These are phyloP conservation scores for Hylodesmum podocarpum DNA, from an alignment of 306 rosid genomes.

Conservation along the genomic window DNA sequence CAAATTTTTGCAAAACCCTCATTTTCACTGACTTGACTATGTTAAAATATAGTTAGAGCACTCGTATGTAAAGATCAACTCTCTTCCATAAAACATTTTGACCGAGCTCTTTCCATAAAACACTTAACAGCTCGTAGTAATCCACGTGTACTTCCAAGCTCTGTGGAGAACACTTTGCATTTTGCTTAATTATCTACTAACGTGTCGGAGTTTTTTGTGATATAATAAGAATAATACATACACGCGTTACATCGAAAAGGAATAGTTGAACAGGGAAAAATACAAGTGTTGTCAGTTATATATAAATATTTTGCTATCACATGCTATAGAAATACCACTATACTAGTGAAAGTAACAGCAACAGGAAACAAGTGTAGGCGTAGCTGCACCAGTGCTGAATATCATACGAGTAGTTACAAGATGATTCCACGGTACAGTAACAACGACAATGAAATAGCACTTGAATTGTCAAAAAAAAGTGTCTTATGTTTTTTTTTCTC, in stretches of 20 bases:
- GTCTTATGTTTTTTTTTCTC: not conserved
- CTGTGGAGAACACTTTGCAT: too few relatives aligned
- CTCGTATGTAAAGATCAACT: too few relatives aligned
- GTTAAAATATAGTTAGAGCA: too few relatives aligned
- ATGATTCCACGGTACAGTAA: not conserved
- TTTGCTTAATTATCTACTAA: not conserved
- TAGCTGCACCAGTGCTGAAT: conserved; percentile 1
- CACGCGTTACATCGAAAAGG: not conserved
- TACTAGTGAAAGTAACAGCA: not conserved
- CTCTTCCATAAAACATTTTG: too few relatives aligned
- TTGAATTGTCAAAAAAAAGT: not conserved
- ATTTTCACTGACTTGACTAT: too few relatives aligned
- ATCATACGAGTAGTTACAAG: not conserved
- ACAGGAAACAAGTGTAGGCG: not conserved
- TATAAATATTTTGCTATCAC: not conserved
- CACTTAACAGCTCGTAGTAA: too few relatives aligned
- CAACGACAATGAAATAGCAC: not conserved
- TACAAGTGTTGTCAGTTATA: not conserved
- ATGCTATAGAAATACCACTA: not conserved
- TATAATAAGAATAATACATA: not conserved
- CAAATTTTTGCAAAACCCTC: too few relatives aligned
- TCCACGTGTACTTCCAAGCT: too few relatives aligned
- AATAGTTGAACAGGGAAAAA: not conserved
- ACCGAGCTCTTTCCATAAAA: too few relatives aligned
- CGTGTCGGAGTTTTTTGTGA: not conserved